Base-by-base conservation (phyloP, 2,329 filamentous ascomycete genomes). In the Ceratocystis papillata region DNA sequence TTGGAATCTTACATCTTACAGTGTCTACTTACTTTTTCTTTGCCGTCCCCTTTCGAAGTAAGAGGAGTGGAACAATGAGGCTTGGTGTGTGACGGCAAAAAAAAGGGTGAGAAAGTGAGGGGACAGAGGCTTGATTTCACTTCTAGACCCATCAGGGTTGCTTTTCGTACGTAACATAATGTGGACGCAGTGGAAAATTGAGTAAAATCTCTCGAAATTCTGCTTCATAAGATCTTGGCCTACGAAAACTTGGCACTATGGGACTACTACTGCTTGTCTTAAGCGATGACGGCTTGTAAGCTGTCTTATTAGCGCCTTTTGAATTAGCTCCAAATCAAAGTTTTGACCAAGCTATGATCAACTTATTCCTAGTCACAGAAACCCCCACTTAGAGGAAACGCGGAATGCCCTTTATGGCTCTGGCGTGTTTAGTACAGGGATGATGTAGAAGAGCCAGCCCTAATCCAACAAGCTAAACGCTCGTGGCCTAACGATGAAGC, bases 321-420 rank as follows among this genome's bases (percentile, higher is more conserved):
- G 17, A 37, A 33, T n/a, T 17, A 59, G 55, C 22, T 2, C 8
- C 15, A 59, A n/a, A 20, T 37, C 30, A 20, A 25, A 37, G 25
- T 30, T 33, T 37, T 59, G 55, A 30, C 28, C 33, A 30, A 59
- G 55, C 55, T 59, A 33, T 59, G 55, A n/a, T 37, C 55, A 59
- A 25, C 30, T n/a, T 37, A 37, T 59, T n/a, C 55, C 55, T 8
- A 59, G 55, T 33, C 55, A 59, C 30, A 59, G 55, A 59, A 59
- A 59, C 55, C 55, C 55, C 55, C 55, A 59, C 55, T 20, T 59
- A 20, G 30, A 59, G 55, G 55, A 59, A 59, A 30, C 20, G 55
- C 55, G 55, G 55, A 59, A 59, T 59, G 55, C 55, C 55, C 55
- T 59, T 59, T 59, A 8, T n/a, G 55, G 28, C 17, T 59, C 30